Evolutionary conservation across 192 early-diverging fungal species (phyloP).

Genomic region (Anaeromyces robustus): DNA sequence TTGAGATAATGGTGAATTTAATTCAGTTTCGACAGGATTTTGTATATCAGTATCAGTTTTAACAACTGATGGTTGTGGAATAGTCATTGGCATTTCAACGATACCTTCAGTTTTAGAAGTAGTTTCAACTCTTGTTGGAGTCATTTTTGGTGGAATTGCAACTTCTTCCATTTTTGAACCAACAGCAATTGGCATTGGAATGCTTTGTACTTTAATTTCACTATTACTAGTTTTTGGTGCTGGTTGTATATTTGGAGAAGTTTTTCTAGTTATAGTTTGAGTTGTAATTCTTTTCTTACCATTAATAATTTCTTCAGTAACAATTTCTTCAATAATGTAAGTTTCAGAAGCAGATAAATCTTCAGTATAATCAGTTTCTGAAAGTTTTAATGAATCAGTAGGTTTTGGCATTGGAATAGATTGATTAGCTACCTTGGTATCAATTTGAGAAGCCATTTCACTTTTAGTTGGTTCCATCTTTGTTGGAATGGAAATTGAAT

Average conservation of each 20-base stretch:
- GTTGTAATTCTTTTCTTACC: background rate
- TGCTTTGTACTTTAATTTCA: no score
- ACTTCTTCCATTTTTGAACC: background rate
- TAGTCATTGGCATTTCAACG: background rate
- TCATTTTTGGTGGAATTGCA: background rate
- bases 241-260: no score
- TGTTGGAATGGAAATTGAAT: background rate
- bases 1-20: background rate
- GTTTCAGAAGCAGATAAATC: background rate
- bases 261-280: background rate
- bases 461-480: no score
- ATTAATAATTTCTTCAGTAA: background rate
- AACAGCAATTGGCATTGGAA: background rate
- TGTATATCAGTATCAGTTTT: background rate
- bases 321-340: background rate
- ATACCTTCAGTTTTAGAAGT: background rate
- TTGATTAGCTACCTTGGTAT: no score
- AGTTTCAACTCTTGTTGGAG: background rate
- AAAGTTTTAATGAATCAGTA: background rate
- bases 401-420: no score
- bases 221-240: no score
- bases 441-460: no score
- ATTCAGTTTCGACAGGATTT: background rate
- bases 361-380: background rate
- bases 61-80: background rate